Evolutionary conservation across 352 stramenopile genomes (phyloP).

Genomic region (Pythium aquatile): DNA sequence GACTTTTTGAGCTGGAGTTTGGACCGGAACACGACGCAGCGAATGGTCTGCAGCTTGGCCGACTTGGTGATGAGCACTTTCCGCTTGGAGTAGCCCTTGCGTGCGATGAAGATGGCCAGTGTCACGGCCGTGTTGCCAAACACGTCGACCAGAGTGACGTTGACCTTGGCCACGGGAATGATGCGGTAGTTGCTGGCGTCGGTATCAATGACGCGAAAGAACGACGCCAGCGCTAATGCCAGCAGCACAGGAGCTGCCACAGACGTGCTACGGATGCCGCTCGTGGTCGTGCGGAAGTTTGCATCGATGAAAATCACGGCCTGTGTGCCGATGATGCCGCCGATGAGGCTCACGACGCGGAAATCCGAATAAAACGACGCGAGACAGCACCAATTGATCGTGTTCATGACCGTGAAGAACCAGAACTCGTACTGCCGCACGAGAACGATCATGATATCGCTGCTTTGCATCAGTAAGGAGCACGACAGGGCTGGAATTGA

Average conservation of each 20-base stretch:
- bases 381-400: slow-evolving; percentile 29
- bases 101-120: slow-evolving; percentile 36
- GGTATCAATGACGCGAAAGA: slow-evolving; percentile 29
- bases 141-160: slow-evolving; percentile 33
- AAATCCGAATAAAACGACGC: slow-evolving; percentile 33
- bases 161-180: slow-evolving; percentile 27
- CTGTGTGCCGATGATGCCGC: slow-evolving; percentile 26
- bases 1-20: slow-evolving; percentile 28
- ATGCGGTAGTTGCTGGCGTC: slow-evolving; percentile 21
- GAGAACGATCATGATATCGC: slow-evolving; percentile 30
- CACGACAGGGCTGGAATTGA: slow-evolving; percentile 10
- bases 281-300: slow-evolving; percentile 38
- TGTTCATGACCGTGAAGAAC: slow-evolving; percentile 38
- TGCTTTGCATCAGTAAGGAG: slow-evolving; percentile 26
- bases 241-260: slow-evolving; percentile 20
- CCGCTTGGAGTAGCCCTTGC: slow-evolving; percentile 32
- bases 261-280: slow-evolving; percentile 24
- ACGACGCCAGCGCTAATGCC: slow-evolving; percentile 20
- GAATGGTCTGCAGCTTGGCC: slow-evolving; percentile 31
- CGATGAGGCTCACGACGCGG: slow-evolving; percentile 29
- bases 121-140: slow-evolving; percentile 42
- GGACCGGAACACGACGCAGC: slow-evolving; percentile 35
- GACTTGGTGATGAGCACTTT: slow-evolving; percentile 29
- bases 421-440: slow-evolving; percentile 37
- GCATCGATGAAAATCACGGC: slow-evolving; percentile 31